Evolutionary conservation across 768 basidiomycete genomes (phyloP).

Genomic region (Russula sp.): DNA sequence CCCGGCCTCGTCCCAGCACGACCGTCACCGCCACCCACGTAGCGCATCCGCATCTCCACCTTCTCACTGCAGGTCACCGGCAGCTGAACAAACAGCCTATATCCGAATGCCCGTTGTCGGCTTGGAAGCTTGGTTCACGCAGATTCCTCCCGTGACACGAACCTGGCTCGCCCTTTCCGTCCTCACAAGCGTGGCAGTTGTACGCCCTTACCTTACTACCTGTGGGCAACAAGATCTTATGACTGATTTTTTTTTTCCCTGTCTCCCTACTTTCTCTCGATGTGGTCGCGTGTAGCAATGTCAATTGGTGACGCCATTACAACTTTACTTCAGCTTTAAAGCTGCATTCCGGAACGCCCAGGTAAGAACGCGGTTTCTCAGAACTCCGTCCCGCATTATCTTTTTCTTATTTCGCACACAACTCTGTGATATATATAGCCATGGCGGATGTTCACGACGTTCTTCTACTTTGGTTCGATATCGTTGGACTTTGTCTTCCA

Average conservation of each 20-base stretch:
- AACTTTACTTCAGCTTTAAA: conserved; percentile 90
- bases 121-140: conserved; percentile 85
- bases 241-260: not conserved
- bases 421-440: conserved; percentile 46
- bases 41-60: too few relatives aligned
- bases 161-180: conserved; percentile 81
- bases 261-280: too few relatives aligned
- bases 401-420: not conserved
- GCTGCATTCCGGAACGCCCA: conserved; percentile 79
- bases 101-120: conserved; percentile 70
- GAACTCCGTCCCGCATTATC: not conserved
- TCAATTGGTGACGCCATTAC: conserved; percentile 83
- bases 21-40: too few relatives aligned
- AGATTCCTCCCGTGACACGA: conserved; percentile 89
- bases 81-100: too few relatives aligned
- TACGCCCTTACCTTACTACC: conserved; percentile 40
- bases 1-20: not conserved
- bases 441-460: conserved; percentile 87
- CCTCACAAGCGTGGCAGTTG: conserved; percentile 79
- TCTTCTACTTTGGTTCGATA: conserved; percentile 94
- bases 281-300: conserved; percentile 65
- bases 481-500: conserved; percentile 95
- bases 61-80: too few relatives aligned
- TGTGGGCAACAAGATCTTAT: not conserved
- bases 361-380: conserved; percentile 39